phyloP scores from a whole-genome alignment of 306 rosid species.

The Fragaria nilgerrensis region DNA sequence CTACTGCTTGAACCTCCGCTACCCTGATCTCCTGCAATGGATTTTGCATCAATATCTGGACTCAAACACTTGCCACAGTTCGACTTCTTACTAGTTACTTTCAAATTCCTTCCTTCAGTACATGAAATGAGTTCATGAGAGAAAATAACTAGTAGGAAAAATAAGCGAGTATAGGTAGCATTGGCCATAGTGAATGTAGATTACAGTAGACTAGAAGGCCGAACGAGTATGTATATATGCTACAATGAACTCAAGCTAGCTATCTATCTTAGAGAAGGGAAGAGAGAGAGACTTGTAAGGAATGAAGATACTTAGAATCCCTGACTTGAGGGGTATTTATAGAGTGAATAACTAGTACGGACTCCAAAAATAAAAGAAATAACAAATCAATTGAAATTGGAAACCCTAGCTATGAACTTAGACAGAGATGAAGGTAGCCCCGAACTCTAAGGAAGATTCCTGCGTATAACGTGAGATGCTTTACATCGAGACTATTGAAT shows the following conservation, averaged over 20 bases:
- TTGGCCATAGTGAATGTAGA: constrained; percentile 40
- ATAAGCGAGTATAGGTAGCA: constrained; percentile 33
- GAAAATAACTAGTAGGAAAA: constrained; percentile 43
- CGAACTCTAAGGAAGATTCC: constrained; percentile 21
- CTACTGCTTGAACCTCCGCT: constrained; percentile 4
- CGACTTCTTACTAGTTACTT: constrained; percentile 24
- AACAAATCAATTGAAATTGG: not conserved
- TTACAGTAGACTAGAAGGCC: not conserved
- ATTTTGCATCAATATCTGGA: constrained; percentile 1
- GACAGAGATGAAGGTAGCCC: not conserved
- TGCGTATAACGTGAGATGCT: constrained; percentile 5
- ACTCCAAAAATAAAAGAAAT: not conserved
- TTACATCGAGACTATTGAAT: not conserved
- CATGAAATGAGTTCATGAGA: constrained; percentile 36
- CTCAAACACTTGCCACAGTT: constrained; percentile 6
- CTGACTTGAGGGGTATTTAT: constrained; percentile 19
- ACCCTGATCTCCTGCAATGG: not conserved
- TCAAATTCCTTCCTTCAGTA: constrained; percentile 53
- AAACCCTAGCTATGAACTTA: not conserved
- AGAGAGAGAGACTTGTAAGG: not conserved
- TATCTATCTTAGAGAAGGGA: not conserved
- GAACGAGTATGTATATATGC: not conserved
- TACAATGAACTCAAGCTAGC: constrained; percentile 6
- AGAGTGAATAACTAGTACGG: not conserved
- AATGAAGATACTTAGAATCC: not conserved